Evolutionary conservation across 2,329 filamentous ascomycete species (phyloP).

Genomic region (Colletotrichum filicis): DNA sequence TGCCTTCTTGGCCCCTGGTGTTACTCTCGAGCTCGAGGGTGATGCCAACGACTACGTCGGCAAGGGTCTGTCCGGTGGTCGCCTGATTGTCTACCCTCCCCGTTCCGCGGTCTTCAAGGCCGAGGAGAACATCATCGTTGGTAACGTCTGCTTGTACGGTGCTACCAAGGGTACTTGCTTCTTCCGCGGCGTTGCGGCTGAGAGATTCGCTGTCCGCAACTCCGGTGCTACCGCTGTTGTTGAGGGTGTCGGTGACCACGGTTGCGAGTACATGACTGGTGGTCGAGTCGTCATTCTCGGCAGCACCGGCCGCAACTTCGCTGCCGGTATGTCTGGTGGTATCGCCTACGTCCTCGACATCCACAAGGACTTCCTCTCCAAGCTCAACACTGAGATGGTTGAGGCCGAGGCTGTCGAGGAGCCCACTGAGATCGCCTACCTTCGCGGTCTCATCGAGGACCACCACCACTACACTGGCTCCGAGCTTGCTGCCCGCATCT

Average conservation of each 20-base stretch:
- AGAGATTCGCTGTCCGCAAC: slow-evolving; percentile 96
- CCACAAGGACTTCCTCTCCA: slow-evolving; percentile 87
- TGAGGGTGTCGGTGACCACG: slow-evolving; percentile 95
- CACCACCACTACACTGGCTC: slow-evolving; percentile 98
- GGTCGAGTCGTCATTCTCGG: slow-evolving; percentile 90
- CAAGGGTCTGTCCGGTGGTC: slow-evolving; percentile 93
- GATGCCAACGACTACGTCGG: slow-evolving; percentile 97
- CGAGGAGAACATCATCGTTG: slow-evolving; percentile 93
- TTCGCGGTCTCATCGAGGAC: slow-evolving; percentile 93
- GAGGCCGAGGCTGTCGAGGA: slow-evolving; percentile 88
- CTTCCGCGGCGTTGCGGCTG: slow-evolving; percentile 96
- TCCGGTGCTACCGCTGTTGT: slow-evolving; percentile 96
- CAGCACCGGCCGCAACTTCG: slow-evolving; percentile 94
- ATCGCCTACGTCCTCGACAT: slow-evolving; percentile 96
- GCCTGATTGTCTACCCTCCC: slow-evolving; percentile 92
- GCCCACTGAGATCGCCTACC: slow-evolving; percentile 86
- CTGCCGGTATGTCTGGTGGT: slow-evolving; percentile 97
- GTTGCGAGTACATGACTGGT: slow-evolving; percentile 99
- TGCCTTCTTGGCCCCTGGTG: slow-evolving; percentile 91
- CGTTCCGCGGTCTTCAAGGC: slow-evolving; percentile 92
- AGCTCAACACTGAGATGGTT: slow-evolving; percentile 98
- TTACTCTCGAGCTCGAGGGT: slow-evolving; percentile 94
- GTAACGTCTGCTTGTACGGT: slow-evolving; percentile 95
- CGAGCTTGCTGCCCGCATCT: slow-evolving; percentile 89
- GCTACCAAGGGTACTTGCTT: slow-evolving; percentile 91